Conservation (phyloP, 352 stramenopile genomes). For the Peronospora tabacina region DNA sequence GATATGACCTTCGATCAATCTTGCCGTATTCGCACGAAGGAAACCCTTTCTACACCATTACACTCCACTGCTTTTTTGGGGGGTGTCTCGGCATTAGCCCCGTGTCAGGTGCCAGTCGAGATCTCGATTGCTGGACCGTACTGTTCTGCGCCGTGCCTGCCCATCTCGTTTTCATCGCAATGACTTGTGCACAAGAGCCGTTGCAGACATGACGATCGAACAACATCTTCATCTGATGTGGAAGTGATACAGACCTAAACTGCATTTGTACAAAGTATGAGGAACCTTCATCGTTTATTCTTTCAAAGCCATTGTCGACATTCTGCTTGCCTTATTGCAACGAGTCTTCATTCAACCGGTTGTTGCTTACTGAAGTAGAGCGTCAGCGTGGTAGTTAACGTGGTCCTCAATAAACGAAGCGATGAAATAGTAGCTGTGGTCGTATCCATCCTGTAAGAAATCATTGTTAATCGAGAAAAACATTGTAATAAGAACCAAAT, state of each 20-base stretch:
- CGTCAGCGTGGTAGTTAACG: slow-evolving; percentile 89
- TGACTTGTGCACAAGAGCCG: slow-evolving; percentile 17
- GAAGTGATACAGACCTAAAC: slow-evolving; percentile 11
- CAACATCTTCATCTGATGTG: slow-evolving; percentile 4
- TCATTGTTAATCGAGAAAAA: background rate
- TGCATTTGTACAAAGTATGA: slow-evolving; percentile 15
- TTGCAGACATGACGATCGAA: slow-evolving; percentile 12
- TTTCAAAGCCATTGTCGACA: background rate
- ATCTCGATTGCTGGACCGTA: slow-evolving; percentile 33
- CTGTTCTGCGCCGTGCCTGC: slow-evolving; percentile 35
- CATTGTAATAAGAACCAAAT: background rate
- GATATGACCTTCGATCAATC: slow-evolving; percentile 79
- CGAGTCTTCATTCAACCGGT: background rate
- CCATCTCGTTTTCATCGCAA: slow-evolving; percentile 19
- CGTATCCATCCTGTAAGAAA: slow-evolving; percentile 82
- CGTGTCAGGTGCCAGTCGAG: slow-evolving; percentile 14
- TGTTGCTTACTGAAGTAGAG: slow-evolving; percentile 49
- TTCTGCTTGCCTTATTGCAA: background rate
- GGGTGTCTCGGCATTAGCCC: slow-evolving; percentile 24
- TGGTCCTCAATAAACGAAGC: slow-evolving; percentile 94
- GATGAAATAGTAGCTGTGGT: slow-evolving; percentile 98
- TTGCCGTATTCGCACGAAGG: slow-evolving; percentile 44
- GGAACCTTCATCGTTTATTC: slow-evolving; percentile 17
- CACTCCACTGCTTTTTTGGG: slow-evolving; percentile 19
- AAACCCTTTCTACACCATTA: slow-evolving; percentile 23